phyloP scores from a whole-genome alignment of 148 eudicot species.

The Fallopia convolvulus region DNA sequence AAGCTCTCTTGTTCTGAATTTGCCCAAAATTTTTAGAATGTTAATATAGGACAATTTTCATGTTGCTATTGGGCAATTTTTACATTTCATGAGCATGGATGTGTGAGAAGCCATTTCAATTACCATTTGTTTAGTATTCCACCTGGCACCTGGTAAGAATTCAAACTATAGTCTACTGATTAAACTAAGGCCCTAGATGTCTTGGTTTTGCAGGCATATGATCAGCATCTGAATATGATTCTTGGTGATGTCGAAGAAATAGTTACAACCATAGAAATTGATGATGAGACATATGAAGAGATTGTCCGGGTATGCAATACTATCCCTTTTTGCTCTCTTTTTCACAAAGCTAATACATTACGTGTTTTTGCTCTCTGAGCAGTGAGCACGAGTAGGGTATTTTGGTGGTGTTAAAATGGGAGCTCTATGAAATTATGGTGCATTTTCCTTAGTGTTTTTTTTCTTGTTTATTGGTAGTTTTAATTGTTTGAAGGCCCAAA shows the following conservation, averaged over 20 bases:
- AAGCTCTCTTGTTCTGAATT: not conserved
- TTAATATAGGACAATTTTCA: not conserved
- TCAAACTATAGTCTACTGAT: not conserved
- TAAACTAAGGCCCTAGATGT: not conserved
- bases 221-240: slow-evolving; percentile 86
- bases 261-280: slow-evolving; percentile 70
- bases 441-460: not conserved
- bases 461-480: not conserved
- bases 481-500: not conserved
- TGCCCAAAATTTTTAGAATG: not conserved
- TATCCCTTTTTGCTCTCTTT: not conserved
- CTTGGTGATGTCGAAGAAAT: slow-evolving; percentile 81
- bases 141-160: not conserved
- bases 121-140: not conserved
- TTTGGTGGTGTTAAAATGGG: not conserved
- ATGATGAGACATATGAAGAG: slow-evolving; percentile 83
- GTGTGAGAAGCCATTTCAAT: not conserved
- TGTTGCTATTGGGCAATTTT: not conserved
- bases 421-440: not conserved
- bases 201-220: slow-evolving; percentile 51
- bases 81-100: not conserved
- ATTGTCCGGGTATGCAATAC: slow-evolving; percentile 62
- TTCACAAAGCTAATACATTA: not conserved
- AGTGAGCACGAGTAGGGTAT: not conserved
- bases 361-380: not conserved